Evolutionary conservation across 345 rosid species (phyloP), one percentile per base, ranked within the genome.

Genomic region (Eutrema japonicum): DNA sequence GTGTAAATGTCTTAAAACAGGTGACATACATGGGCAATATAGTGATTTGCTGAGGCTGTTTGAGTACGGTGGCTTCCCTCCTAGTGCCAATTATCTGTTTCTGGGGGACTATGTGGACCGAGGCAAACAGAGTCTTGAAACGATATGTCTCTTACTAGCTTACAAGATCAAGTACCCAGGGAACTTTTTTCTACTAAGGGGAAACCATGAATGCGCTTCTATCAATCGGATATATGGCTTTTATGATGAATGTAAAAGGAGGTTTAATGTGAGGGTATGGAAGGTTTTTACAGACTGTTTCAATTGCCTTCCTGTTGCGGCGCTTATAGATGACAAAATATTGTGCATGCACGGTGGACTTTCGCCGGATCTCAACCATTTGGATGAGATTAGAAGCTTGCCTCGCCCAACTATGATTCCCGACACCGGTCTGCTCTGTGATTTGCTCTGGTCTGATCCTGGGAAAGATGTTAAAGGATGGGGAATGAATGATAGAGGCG

Each of bases 271-370:
- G 74, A 87, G 93, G 64, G 86, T 93, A 18, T 93, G 98, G 98
- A 93, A 91, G 79, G 76, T 83, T 52, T 93, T 93, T 66, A 87
- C 97, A 10, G 98, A 93, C 32, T 91, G 89, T 78, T 93, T 93
- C 77, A 93, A 93, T 61, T 91, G 91, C 73, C 96, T 93, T 60
- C 98, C 98, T 22, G 97, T 91, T 10, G 92, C 97, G 0, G 98
- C 97, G 52, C 89, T 90, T 40, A 68, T 93, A 41, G 97, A 93
- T 62, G 98, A 93, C 74, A 93, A 91, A 41, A 93, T 93, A 73
- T 64, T 93, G 81, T 93, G 98, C 80, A 91, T 93, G 97, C 98
- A 93, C 51, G 97, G 98, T 57, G 98, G 98, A 47, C 93, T 93
- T 63, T 93, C 98, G 12, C 97, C 98, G 9, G 98, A 93, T 32